Conservation (phyloP, 2,329 filamentous ascomycete species). For the Phialophora macrospora region DNA sequence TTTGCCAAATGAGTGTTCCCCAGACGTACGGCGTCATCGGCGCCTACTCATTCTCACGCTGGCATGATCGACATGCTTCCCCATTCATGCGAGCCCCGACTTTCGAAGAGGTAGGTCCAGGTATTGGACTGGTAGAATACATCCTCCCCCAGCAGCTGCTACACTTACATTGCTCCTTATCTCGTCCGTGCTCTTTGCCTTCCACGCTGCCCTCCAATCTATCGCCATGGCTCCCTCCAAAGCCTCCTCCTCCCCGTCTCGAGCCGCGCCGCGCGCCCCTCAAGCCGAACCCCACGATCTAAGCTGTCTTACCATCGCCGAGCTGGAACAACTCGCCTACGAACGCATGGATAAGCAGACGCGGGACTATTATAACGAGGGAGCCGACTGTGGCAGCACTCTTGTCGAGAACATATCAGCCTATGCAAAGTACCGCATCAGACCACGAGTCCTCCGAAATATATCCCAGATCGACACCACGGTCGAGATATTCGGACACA, state of each 20-base stretch:
- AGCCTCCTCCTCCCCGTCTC: neutral
- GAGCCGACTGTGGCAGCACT: conserved; percentile 48
- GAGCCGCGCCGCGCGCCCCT: conserved; percentile 10
- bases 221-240: neutral
- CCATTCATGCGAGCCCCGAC: neutral
- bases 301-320: conserved; percentile 51
- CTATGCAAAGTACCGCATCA: conserved; percentile 46
- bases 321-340: conserved; percentile 48
- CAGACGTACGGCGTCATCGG: conserved; percentile 14
- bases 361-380: conserved; percentile 59
- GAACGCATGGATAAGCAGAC: conserved; percentile 41
- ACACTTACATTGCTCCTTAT: neutral
- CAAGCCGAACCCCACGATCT: conserved; percentile 42
- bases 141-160: neutral
- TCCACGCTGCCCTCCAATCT: neutral
- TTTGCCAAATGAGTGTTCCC: conserved; percentile 4
- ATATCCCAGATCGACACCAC: conserved; percentile 49
- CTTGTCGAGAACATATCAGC: conserved; percentile 38
- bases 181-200: neutral
- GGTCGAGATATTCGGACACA: conserved; percentile 48
- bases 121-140: neutral
- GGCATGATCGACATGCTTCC: conserved; percentile 8
- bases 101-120: conserved; percentile 7
- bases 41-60: neutral
- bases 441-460: conserved; percentile 48